Evolutionary conservation across 345 rosid species (phyloP).

Genomic region (Eutrema heterophyllum): DNA sequence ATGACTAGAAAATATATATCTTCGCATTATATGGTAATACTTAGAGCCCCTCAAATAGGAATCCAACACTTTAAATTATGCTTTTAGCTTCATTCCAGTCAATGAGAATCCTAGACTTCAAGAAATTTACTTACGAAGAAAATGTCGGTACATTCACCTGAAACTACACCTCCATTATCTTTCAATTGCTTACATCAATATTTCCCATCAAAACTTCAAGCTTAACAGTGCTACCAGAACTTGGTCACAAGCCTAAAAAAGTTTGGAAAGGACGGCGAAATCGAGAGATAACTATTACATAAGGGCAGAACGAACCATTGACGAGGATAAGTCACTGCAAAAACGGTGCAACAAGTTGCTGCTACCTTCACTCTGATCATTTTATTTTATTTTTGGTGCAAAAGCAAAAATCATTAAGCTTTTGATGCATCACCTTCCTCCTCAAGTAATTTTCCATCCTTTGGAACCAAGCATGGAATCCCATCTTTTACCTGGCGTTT

Average conservation of each 20-base stretch:
- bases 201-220: not conserved
- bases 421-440: slow-evolving; percentile 26
- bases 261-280: not conserved
- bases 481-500: slow-evolving; percentile 61
- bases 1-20: slow-evolving; percentile 15
- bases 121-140: not conserved
- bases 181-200: slow-evolving; percentile 17
- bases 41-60: slow-evolving; percentile 23
- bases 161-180: not conserved
- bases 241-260: not conserved
- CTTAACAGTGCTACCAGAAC: not conserved
- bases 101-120: slow-evolving; percentile 20
- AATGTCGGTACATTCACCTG: slow-evolving; percentile 5
- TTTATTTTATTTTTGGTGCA: not conserved
- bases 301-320: not conserved
- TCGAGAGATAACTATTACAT: not conserved
- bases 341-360: slow-evolving; percentile 3
- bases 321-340: not conserved
- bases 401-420: slow-evolving; percentile 8
- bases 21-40: slow-evolving; percentile 12
- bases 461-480: slow-evolving; percentile 74
- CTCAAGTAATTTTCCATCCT: slow-evolving; percentile 70
- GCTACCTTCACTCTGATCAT: not conserved
- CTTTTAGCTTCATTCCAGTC: slow-evolving; percentile 22
- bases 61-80: slow-evolving; percentile 19